phyloP scores from a whole-genome alignment of 2,329 filamentous ascomycete genomes.

The Monilinia polystroma region DNA sequence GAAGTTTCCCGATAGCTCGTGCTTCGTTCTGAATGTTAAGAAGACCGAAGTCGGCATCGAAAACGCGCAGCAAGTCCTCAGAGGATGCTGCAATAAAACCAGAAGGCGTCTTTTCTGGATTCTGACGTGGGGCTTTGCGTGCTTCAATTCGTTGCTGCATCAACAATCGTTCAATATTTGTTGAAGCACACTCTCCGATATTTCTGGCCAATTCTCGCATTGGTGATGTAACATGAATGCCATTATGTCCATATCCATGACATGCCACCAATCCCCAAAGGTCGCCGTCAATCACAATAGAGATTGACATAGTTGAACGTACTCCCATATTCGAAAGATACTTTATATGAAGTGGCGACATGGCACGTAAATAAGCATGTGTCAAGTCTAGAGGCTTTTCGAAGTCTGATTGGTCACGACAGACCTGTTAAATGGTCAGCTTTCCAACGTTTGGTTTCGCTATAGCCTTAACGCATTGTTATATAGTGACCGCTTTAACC shows the following conservation, averaged over 20 bases:
- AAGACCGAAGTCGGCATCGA: slow-evolving; percentile 55
- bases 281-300: slow-evolving; percentile 80
- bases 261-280: slow-evolving; percentile 88
- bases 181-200: slow-evolving; percentile 53
- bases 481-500: neutral
- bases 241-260: slow-evolving; percentile 72
- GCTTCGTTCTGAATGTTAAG: slow-evolving; percentile 86
- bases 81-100: slow-evolving; percentile 30
- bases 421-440: slow-evolving; percentile 52
- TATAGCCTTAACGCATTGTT: neutral
- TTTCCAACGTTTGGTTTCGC: neutral
- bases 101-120: slow-evolving; percentile 26
- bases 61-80: slow-evolving; percentile 28
- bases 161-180: slow-evolving; percentile 29
- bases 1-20: slow-evolving; percentile 74
- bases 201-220: slow-evolving; percentile 76
- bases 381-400: slow-evolving; percentile 71
- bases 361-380: slow-evolving; percentile 75
- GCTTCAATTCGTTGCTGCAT: slow-evolving; percentile 25
- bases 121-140: slow-evolving; percentile 24
- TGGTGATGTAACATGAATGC: slow-evolving; percentile 45
- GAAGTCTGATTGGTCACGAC: slow-evolving; percentile 70
- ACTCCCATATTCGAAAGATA: slow-evolving; percentile 88
- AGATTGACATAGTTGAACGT: slow-evolving; percentile 90
- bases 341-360: slow-evolving; percentile 87